A percentile compares a stretch with the other conserved stretches of the same genome.
These are phyloP conservation scores for Tardiomyces blankii DNA, from an alignment of 1,139 yeast species.

Conservation along the genomic window DNA sequence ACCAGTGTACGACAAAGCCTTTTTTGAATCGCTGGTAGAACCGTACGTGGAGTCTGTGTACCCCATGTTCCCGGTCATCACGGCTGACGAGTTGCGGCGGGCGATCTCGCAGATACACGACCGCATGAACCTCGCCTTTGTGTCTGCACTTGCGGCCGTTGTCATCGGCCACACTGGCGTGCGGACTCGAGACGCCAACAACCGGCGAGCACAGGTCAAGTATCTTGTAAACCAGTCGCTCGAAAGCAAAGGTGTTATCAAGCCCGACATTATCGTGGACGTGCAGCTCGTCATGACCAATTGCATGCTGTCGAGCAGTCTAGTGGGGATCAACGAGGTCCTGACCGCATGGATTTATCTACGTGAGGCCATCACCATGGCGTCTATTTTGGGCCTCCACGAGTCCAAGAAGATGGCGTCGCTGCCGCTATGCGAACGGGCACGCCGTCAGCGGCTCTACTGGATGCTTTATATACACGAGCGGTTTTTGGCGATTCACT, in stretches of 20 bases:
- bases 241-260: conserved; percentile 7
- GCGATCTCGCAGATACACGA: conserved; percentile 4
- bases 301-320: conserved; percentile 8
- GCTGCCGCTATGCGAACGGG: conserved; percentile 5
- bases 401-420: conserved; percentile 1
- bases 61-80: conserved; percentile 12
- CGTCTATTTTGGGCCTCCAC: conserved; percentile 7
- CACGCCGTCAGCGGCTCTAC: conserved; percentile 10
- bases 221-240: conserved; percentile 7
- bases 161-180: conserved; percentile 8
- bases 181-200: conserved; percentile 2
- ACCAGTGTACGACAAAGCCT: conserved; percentile 3
- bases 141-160: conserved; percentile 10
- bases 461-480: conserved; percentile 14
- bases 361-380: conserved; percentile 12
- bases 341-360: conserved; percentile 12
- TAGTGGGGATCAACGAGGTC: conserved; percentile 8
- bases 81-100: conserved; percentile 7
- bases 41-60: conserved; percentile 7
- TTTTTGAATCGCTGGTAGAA: conserved; percentile 5
- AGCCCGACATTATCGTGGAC: conserved; percentile 3
- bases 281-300: conserved; percentile 7
- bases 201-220: conserved; percentile 1
- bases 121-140: conserved; percentile 7
- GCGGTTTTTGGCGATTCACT: conserved; percentile 12